Percentiles rank a stretch among this genome's conserved stretches.
Evolutionary conservation across 2,329 filamentous ascomycete species (phyloP).

Genomic region (Talaromyces sp.): DNA sequence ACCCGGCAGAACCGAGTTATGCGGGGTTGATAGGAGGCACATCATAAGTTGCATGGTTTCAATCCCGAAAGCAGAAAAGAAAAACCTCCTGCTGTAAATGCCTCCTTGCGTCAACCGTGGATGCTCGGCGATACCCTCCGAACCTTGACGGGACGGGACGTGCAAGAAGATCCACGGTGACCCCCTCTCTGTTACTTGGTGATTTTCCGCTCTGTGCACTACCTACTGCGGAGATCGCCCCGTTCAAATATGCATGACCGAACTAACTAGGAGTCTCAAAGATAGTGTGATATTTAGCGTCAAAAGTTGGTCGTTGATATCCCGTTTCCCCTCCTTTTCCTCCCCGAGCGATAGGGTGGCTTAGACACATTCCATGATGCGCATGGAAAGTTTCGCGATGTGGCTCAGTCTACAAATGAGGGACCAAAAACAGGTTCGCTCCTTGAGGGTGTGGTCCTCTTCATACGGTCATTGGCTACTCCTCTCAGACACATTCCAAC

Average conservation of each 20-base stretch:
- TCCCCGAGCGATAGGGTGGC: slow-evolving; percentile 10
- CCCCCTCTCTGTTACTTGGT: neutral
- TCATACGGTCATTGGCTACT: slow-evolving; percentile 11
- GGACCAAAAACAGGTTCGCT: slow-evolving; percentile 6
- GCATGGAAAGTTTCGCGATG: slow-evolving; percentile 20
- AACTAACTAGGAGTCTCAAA: neutral
- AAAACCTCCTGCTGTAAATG: neutral
- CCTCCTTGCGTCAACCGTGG: slow-evolving; percentile 38
- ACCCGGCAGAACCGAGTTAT: neutral
- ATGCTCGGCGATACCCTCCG: slow-evolving; percentile 32
- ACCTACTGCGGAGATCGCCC: slow-evolving; percentile 8
- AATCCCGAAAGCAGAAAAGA: neutral
- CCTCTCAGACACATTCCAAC: slow-evolving; percentile 27
- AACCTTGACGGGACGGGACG: slow-evolving; percentile 46
- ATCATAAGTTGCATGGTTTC: neutral
- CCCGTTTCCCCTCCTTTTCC: neutral
- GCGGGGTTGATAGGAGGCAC: neutral
- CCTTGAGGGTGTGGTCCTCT: slow-evolving; percentile 9
- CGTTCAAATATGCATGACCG: neutral
- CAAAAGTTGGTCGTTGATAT: neutral
- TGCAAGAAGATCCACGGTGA: slow-evolving; percentile 21
- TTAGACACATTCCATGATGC: slow-evolving; percentile 14
- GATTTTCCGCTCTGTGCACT: neutral
- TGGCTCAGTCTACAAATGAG: slow-evolving; percentile 21
- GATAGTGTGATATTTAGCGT: neutral